Base-by-base conservation (phyloP, 106 monocot species). In the Allium cepa region DNA sequence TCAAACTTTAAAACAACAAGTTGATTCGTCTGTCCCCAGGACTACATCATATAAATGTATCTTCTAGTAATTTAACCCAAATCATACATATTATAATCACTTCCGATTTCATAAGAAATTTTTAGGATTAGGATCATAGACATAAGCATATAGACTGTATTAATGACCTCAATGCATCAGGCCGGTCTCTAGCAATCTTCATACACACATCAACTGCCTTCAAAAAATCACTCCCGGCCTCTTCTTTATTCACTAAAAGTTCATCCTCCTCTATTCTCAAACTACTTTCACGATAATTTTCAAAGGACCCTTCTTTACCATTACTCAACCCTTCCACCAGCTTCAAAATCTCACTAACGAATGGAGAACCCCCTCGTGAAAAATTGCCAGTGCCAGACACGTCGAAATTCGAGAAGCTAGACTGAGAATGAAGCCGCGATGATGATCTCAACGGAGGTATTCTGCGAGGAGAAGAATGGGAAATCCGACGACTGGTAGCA, bases 111-210 rank as follows among this genome's bases (percentile, higher is more conserved):
- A 0, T 22, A 22, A 22, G 22, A 22, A 22, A 22, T 22, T 22
- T 22, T 55, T 55, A 55, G 15, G 5, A 55, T 6, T 55, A 55
- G 53, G 11, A 11, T 55, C 2, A 55, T 7, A 11, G 7, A 55
- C 53, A 55, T 3, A 55, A 15, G 53, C 11, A 55, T 12, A 55
- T 11, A 55, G 53, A 15, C 11, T 12, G 15, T 55, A 55, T 55
- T 55, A 12, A 8, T 55, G 45, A 87, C 94, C 90, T 87, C 64
- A 97, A 67, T 11, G 81, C 60, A 62, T 83, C 89, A 3, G 92
- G 86, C 46, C 80, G 69, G 66, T 84, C 78, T 36, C 88, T 79
- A 0, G 92, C 83, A 62, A 86, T 89, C 16, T 53, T 26, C 7
- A 97, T 69, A 60, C 85, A 92, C 9, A 72, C 73, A 53, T 64